Conservation (phyloP, 2,329 filamentous ascomycete species). For the Cercospora sp. region DNA sequence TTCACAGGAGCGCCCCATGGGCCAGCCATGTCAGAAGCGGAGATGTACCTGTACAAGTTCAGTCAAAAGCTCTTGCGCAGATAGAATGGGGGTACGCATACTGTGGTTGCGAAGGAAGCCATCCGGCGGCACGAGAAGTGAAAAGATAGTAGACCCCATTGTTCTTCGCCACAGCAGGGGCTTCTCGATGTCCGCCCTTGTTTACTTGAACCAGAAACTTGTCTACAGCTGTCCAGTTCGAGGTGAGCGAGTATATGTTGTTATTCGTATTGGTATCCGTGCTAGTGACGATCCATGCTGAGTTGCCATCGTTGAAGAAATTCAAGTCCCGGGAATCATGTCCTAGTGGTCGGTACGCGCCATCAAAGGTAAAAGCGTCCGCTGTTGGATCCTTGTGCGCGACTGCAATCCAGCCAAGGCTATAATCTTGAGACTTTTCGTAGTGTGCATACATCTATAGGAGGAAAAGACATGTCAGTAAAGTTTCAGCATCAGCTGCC, state of each 20-base stretch:
- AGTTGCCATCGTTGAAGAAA: constrained; percentile 26
- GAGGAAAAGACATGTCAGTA: not conserved
- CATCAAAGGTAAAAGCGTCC: constrained; percentile 22
- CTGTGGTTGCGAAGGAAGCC: constrained; percentile 27
- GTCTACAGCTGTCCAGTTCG: constrained; percentile 24
- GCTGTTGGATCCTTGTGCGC: constrained; percentile 24
- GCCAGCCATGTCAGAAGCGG: constrained; percentile 19
- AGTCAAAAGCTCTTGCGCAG: not conserved
- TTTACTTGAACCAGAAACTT: constrained; percentile 22
- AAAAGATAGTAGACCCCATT: constrained; percentile 27
- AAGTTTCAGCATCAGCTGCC: not conserved
- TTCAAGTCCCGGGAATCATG: constrained; percentile 28
- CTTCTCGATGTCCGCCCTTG: constrained; percentile 21
- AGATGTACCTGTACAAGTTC: constrained; percentile 13
- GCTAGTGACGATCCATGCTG: constrained; percentile 23
- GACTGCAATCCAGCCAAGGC: constrained; percentile 26
- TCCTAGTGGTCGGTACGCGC: constrained; percentile 23
- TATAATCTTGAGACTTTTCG: constrained; percentile 25
- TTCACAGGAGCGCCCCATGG: constrained; percentile 23
- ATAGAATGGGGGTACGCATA: not conserved
- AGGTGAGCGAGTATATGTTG: constrained; percentile 28
- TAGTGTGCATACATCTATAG: constrained; percentile 28
- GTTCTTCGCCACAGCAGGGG: constrained; percentile 24
- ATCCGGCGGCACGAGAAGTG: constrained; percentile 26
- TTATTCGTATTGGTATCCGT: constrained; percentile 28